Base-by-base conservation (phyloP, 768 basidiomycete genomes). In the Podaxis sp. region DNA sequence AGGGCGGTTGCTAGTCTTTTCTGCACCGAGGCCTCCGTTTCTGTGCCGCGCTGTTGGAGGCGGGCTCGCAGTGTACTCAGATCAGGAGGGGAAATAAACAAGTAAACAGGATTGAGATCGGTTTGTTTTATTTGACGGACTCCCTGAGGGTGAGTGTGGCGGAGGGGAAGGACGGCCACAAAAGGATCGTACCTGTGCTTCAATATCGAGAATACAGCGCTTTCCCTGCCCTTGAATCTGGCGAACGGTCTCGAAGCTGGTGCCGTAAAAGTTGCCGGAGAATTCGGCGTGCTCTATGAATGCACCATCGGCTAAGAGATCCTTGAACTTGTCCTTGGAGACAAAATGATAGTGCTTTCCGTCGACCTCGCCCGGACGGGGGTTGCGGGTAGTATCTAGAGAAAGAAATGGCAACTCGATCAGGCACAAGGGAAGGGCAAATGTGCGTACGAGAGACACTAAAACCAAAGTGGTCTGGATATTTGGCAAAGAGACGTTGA, bases 211-310 rank as follows among this genome's bases (percentile, higher is more conserved):
- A 63, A 98, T 89, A 72, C 96, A 98, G 12, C 93, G 86, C 64
- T 83, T 85, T 15, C 92, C 93, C 2, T 82, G 78, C 17, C 81
- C 74, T 38, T 85, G 80, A 27, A 97, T 88, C 33, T 82, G 80
- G 37, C 81, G 77, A 33, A 98, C 86, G 22, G 94, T 87, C 65
- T 85, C 80, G 64, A 88, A 87, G 66, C 89, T 93, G 4, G 95
- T 96, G n/a, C 96, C 96, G 70, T 98, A 98, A 68, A 84, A 83
- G 71, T 98, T 97, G 24, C 89, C 86, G 0, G 91, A 93, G 76
- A 96, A 98, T 73, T 96, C 88, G 15, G 96, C 94, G 67, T 94
- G 85, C 76, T 98, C 96, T 66, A 98, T 90, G 75, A 98, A 98
- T 19, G 90, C 94, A 59, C 83, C 80, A 25, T 87, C 76, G 17